Base-by-base conservation (phyloP, 352 stramenopile genomes). In the Phytopythium oedochilum region DNA sequence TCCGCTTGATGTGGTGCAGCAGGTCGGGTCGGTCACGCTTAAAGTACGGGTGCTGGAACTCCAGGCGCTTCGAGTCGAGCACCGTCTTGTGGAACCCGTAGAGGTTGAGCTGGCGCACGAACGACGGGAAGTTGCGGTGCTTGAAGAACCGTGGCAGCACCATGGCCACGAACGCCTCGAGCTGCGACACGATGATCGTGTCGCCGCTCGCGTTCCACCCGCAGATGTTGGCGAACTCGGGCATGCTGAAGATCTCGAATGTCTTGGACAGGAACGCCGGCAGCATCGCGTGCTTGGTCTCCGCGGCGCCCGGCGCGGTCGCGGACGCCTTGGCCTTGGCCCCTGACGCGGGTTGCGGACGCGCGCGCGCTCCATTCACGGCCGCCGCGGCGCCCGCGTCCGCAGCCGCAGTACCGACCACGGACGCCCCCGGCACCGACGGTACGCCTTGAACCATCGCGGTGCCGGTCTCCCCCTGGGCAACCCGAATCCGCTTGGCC, bases 81-180 rank as follows among this genome's bases (percentile, higher is more conserved):
- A 95, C 83, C 35, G 86, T 95, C 71, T 98, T 98, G 61, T 94
- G 79, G 66, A 98, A 98, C 49, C 91, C 88, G 61, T 98, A 96
- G 54, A 97, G 84, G 64, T 98, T 97, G 29, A 98, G 74, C 71
- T 97, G 91, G 17, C 91, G 87, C 60, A 97, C 89, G 52, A 97
- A 97, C n/a, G 86, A 96, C 53, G 88, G 83, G 58, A 97, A 96
- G 68, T 97, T 97, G 55, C 81, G 83, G 71, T 97, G 90, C 70
- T 97, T 97, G 57, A 97, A 97, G 64, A 96, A 96, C 3, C 87
- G 70, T 42, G 85, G 87, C 54, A 97, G 65, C 57, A 97, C 84
- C 69, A 89, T 78, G 31, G 81, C 70, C 40, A 92, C 78, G 48
- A 96, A 94, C 25, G 80, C 68, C 57, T 90, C 81, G 20, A 94